Base-by-base conservation (phyloP, 2,329 filamentous ascomycete species). In the Sporothrix protearum region DNA sequence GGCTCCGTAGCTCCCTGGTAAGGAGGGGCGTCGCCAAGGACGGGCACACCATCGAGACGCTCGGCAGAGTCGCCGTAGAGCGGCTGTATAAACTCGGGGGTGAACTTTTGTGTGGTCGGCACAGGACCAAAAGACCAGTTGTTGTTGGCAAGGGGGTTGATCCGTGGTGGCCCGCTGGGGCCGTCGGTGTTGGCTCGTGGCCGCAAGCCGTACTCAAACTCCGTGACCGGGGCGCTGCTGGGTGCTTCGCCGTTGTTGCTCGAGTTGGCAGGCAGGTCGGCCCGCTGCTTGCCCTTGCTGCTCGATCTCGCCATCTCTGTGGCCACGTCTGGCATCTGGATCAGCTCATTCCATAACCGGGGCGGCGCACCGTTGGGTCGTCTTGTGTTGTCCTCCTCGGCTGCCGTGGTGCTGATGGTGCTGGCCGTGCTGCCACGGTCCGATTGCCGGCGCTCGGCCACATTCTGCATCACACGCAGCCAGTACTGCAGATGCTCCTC, bases 181-280 rank as follows among this genome's bases (percentile, higher is more conserved):
- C 87, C 87, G 75, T 89, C 88, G 0, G 88, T 89, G 67, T 83
- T 81, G 36, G 88, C 83, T 57, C 88, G 82, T 22, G 85, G 86
- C 49, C 87, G 80, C 22, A 77, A 71, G 6, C 75, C 73, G 39
- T 70, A 70, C 25, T 70, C 70, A n/a, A 73, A 73, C 33, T 69
- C 72, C 39, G 30, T 14, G 39, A 19, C 55, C 5, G 22, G n/a
- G 28, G 25, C 22, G 39, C 28, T 49, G 39, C 14, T 55, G 51
- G 10, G 36, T 28, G 22, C 51, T 28, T 28, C 39, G 33, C 63
- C 36, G 39, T 74, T 71, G 63, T 53, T 71, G n/a, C 61, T 63
- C 49, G 68, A 2, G 14, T 16, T 33, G n/a, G 10, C 61, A 16
- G 42, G 42, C 42, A 16, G 42, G 9, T 68, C 68, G 42, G 55